phyloP scores from a whole-genome alignment of 306 rosid species.

The Pyrus betulifolia region DNA sequence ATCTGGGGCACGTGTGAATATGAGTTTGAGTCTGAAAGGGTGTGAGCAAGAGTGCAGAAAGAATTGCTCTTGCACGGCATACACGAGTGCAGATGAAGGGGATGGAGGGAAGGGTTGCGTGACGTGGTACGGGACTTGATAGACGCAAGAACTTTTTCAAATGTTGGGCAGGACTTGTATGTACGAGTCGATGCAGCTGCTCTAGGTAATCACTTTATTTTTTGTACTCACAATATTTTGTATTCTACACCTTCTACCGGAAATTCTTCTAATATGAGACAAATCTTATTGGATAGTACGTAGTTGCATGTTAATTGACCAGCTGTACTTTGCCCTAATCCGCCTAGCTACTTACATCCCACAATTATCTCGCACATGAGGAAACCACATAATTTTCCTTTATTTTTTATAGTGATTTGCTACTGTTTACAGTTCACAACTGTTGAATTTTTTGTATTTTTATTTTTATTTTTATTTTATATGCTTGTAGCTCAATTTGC shows the following conservation, averaged over 20 bases:
- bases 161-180: slow-evolving; percentile 36
- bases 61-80: slow-evolving; percentile 53
- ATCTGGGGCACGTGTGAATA: slow-evolving; percentile 15
- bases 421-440: too few species aligned
- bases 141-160: slow-evolving; percentile 26
- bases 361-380: too few species aligned
- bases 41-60: slow-evolving; percentile 36
- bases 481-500: slow-evolving; percentile 16
- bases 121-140: slow-evolving; percentile 47
- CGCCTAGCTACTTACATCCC: too few species aligned
- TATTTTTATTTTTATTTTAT: not conserved
- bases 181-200: slow-evolving; percentile 34
- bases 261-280: too few species aligned
- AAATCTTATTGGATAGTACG: too few species aligned
- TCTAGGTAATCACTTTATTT: not conserved
- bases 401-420: too few species aligned
- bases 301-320: too few species aligned
- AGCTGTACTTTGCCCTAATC: too few species aligned
- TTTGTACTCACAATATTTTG: too few species aligned
- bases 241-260: too few species aligned
- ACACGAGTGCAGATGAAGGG: slow-evolving; percentile 29
- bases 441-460: not conserved
- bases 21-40: slow-evolving; percentile 15
- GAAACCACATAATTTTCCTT: too few species aligned
- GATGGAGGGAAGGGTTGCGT: slow-evolving; percentile 38